Percentiles rank a stretch among this genome's conserved stretches.
These are phyloP conservation scores for Obba rivulosa DNA, from an alignment of 768 basidiomycete species.

Conservation along the genomic window DNA sequence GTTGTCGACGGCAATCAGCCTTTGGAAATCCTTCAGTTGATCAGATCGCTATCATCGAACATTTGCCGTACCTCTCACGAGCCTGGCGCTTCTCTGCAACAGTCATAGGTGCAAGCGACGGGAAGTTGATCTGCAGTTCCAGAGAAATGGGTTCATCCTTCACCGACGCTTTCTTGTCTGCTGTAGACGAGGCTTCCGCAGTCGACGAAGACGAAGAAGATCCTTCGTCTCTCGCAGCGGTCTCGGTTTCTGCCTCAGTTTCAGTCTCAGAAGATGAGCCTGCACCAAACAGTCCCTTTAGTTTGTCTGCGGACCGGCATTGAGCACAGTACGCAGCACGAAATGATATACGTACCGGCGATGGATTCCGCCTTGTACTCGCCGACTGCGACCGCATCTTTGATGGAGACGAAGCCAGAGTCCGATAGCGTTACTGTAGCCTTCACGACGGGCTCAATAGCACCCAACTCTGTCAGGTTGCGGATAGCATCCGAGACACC, in stretches of 20 bases:
- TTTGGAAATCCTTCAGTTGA: constrained; percentile 23
- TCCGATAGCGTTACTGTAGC: constrained; percentile 80
- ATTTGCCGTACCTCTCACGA: constrained; percentile 56
- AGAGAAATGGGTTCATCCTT: constrained; percentile 58
- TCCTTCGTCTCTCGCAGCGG: constrained; percentile 19
- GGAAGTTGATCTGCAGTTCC: constrained; percentile 55
- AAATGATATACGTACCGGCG: constrained; percentile 42
- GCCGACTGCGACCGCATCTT: constrained; percentile 73
- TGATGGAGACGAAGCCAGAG: constrained; percentile 78
- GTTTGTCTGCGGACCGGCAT: constrained; percentile 49
- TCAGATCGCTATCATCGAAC: no score
- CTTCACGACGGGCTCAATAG: constrained; percentile 79
- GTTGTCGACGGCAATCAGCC: constrained; percentile 72
- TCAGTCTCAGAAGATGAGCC: constrained; percentile 37
- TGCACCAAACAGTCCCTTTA: constrained; percentile 84
- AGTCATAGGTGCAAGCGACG: constrained; percentile 72
- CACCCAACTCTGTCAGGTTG: constrained; percentile 81
- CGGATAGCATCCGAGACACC: constrained; percentile 72
- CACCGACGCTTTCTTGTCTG: constrained; percentile 28
- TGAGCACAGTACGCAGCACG: constrained; percentile 7
- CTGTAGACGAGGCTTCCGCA: constrained; percentile 27
- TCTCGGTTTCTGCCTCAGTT: constrained; percentile 31
- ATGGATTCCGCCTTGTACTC: constrained; percentile 80
- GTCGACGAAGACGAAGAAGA: constrained; percentile 21
- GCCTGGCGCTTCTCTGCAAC: constrained; percentile 70